Evolutionary conservation across 106 monocot genomes (phyloP), one percentile per base, ranked within the genome.

Genomic region (Dactylorhiza incarnata): DNA sequence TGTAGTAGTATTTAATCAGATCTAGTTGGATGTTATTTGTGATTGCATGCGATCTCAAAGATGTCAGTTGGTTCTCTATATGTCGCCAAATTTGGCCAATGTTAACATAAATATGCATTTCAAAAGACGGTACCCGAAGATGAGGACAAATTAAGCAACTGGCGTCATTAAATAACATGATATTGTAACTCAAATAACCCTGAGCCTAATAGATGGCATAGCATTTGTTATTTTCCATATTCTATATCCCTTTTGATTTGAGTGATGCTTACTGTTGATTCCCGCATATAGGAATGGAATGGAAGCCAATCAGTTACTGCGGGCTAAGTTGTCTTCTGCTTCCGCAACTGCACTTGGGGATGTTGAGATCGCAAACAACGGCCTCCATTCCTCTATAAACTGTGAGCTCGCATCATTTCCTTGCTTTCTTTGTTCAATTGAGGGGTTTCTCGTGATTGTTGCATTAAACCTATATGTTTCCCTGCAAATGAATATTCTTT

Each of bases 311-410:
- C 77, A 81, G 50, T 75, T 80, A 49, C 71, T 97, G 25, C 82
- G 87, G 56, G 79, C 76, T 15, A 91, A 86, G 56, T 74, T 89
- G 44, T 94, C 94, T 59, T 83, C 86, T 72, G 80, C 89, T 48
- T 84, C 88, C 15, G 75, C 81, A 63, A 80, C 81, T 78, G 73
- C 81, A 56, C 81, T 99, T 52, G 74, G 85, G 61, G 87, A 94
- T 80, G 83, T 83, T 22, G 78, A 89, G 74, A 72, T 72, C 58
- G 87, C 85, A 83, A 91, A 86, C 52, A 75, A 79, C 49, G 81
- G 74, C 24, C 82, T 99, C 25, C 82, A 87, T 80, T 86, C 94
- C 68, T 86, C 91, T 17, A 81, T 99, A 52, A 85, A 94, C 55
- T 20, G 97, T 94, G 85, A 87, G 89, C 73, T 71, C 16, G 10